Percentiles rank a stretch among this genome's conserved stretches.
Evolutionary conservation across 192 early-diverging fungal genomes (phyloP).

Genomic region (Coemansia sp.): DNA sequence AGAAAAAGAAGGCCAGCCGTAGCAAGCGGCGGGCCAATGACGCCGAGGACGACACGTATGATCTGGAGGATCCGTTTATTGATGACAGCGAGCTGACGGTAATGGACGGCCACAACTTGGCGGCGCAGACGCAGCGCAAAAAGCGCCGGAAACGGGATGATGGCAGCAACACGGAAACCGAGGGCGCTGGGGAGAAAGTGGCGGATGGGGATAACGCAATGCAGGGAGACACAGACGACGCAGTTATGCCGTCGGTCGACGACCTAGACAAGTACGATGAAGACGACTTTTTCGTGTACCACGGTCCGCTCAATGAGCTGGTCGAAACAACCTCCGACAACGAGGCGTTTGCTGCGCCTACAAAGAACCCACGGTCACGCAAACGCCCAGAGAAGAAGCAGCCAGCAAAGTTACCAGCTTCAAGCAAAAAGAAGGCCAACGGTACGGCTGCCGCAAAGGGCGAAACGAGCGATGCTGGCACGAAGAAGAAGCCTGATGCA

Average conservation of each 20-base stretch:
- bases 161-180: constrained; percentile 40
- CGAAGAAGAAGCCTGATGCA: constrained; percentile 27
- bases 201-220: not conserved
- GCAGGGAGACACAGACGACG: not conserved
- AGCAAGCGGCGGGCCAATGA: constrained; percentile 32
- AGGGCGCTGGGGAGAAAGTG: constrained; percentile 17
- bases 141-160: constrained; percentile 50
- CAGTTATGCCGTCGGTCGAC: constrained; percentile 13
- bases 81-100: constrained; percentile 55
- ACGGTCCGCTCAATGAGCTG: constrained; percentile 51
- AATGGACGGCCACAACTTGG: constrained; percentile 45
- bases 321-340: constrained; percentile 15
- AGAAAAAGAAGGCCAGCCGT: constrained; percentile 8
- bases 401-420: constrained; percentile 12
- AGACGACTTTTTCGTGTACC: constrained; percentile 56
- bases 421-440: constrained; percentile 23
- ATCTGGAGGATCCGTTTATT: constrained; percentile 57
- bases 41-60: constrained; percentile 44
- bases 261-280: constrained; percentile 44
- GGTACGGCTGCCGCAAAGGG: constrained; percentile 22
- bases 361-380: constrained; percentile 28
- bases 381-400: constrained; percentile 40
- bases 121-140: constrained; percentile 29
- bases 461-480: constrained; percentile 10
- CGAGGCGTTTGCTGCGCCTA: constrained; percentile 24